These are phyloP conservation scores for Nigrograna mackinnonii DNA, from an alignment of 2,329 filamentous ascomycete species.

Conservation along the genomic window DNA sequence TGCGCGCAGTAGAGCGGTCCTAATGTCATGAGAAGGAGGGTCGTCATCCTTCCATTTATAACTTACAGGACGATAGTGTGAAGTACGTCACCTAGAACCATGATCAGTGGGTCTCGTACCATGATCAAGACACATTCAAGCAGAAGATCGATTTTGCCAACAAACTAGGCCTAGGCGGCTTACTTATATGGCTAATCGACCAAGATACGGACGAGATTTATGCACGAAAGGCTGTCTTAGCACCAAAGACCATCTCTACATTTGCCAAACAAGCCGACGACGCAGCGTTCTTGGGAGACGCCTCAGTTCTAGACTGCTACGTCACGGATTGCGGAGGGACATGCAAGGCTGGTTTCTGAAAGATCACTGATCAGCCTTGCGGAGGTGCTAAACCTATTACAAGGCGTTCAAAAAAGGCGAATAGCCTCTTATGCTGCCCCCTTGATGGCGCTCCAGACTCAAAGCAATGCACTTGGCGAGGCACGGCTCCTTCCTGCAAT, in stretches of 20 bases:
- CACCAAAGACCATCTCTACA: slow-evolving; percentile 6
- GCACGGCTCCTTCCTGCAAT: too few species aligned
- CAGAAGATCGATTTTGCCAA: slow-evolving; percentile 37
- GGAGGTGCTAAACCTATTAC: too few species aligned
- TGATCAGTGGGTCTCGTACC: slow-evolving; percentile 40
- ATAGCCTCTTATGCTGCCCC: too few species aligned
- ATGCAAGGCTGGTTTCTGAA: slow-evolving; percentile 32
- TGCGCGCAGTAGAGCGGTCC: too few species aligned
- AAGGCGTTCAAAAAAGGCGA: too few species aligned
- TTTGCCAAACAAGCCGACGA: slow-evolving; percentile 7
- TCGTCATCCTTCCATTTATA: too few species aligned
- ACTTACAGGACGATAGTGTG: too few species aligned
- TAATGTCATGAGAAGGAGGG: too few species aligned
- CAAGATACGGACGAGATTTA: neutral
- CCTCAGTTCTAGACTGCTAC: slow-evolving; percentile 24
- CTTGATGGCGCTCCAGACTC: too few species aligned
- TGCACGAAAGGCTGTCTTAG: slow-evolving; percentile 8
- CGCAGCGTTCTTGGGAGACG: slow-evolving; percentile 13
- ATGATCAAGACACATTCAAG: slow-evolving; percentile 35
- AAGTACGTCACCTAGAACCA: too few species aligned
- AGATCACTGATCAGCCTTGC: slow-evolving; percentile 30
- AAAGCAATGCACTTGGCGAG: too few species aligned
- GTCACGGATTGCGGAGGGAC: slow-evolving; percentile 29
- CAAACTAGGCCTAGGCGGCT: slow-evolving; percentile 32
- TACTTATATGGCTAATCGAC: slow-evolving; percentile 3